Evolutionary conservation across 345 rosid species (phyloP).

Genomic region (Pistacia atlantica): DNA sequence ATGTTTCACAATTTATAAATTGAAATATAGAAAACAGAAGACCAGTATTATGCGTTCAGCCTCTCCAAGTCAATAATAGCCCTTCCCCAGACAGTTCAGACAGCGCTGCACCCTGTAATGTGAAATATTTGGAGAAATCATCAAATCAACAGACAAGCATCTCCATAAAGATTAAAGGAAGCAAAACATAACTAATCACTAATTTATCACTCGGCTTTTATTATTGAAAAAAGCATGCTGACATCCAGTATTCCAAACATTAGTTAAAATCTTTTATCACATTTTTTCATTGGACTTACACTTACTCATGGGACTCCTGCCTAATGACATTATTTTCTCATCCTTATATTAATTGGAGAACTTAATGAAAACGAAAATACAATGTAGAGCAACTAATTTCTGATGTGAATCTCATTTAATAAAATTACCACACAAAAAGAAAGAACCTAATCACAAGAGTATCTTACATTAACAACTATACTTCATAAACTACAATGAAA

Average conservation of each 20-base stretch:
- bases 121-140: conserved; percentile 16
- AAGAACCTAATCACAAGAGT: too few species aligned
- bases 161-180: neutral
- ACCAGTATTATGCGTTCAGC: neutral
- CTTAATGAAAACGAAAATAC: neutral
- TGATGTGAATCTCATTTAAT: too few species aligned
- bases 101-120: conserved; percentile 73
- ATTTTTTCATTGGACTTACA: neutral
- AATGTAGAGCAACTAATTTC: too few species aligned
- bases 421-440: too few species aligned
- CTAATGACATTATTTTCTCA: neutral
- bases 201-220: too few species aligned
- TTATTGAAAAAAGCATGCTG: too few species aligned
- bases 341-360: neutral
- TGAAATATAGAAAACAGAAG: neutral
- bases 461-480: neutral
- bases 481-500: neutral
- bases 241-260: neutral
- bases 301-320: too few species aligned
- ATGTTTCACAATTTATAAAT: neutral
- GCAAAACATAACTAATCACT: too few species aligned
- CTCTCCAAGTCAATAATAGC: conserved; percentile 30
- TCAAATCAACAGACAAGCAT: neutral
- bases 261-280: neutral
- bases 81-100: conserved; percentile 79